Base-by-base conservation (phyloP, 495 filamentous ascomycete genomes). In the Penicillium odoratum region DNA sequence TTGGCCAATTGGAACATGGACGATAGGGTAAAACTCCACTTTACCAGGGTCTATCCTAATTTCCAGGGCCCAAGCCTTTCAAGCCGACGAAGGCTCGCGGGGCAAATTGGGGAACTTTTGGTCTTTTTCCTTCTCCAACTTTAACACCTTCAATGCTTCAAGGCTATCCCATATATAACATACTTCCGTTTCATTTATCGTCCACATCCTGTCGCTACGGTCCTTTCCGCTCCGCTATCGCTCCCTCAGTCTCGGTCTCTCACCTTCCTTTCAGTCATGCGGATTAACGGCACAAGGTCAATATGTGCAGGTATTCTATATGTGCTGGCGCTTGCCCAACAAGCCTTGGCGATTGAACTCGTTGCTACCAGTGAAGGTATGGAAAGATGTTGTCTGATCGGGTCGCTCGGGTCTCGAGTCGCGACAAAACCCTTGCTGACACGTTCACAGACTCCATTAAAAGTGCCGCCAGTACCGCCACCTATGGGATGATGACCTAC, bases 401-500 rank as follows among this genome's bases (percentile, higher is more conserved):
- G 21, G 21, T 21, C 21, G 21, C 13, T n/a, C n/a, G n/a, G 7
- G 33, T 34, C 33, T 34, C 13, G 9, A 4, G 9, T 36, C 8
- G 33, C 9, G 33, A 11, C 33, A 36, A 36, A 21, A 9, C 51
- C 7, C n/a, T 6, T 25, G 25, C 30, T 45, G 26, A 55, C 28
- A 55, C 6, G 51, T 9, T 15, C 34, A n/a, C 21, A 65, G 62
- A 61, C 28, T 65, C 62, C 3, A 49, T 65, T 28, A 61, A 56
- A 55, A 48, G 54, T 56, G 62, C 62, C 53, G 58, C 62, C 1
- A 16, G 16, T 18, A 36, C 51, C 5, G 56, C 58, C 15, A 65
- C 52, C 13, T 61, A 59, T 11, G 62, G 55, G 30, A 55, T 55
- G 48, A 61, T 65, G 58, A 53, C 29, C 13, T 65, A 53, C 29